These are phyloP conservation scores for Umbilicaria muhlenbergii DNA, from an alignment of 495 filamentous ascomycete species.

Conservation along the genomic window DNA sequence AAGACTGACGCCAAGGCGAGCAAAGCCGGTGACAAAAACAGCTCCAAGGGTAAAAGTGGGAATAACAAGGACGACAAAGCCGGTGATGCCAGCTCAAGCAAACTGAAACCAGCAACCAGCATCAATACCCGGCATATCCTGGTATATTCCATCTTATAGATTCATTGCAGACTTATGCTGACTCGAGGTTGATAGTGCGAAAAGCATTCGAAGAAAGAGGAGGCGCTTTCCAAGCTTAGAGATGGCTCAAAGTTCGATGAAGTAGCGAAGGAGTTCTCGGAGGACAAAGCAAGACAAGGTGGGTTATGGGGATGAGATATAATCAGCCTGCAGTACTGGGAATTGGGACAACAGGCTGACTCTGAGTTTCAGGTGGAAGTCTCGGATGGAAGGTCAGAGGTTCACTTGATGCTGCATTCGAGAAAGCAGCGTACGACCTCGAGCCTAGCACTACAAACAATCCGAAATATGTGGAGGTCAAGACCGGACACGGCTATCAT, in stretches of 20 bases:
- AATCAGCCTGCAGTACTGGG: not conserved
- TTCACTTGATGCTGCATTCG: conserved; percentile 56
- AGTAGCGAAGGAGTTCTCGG: conserved; percentile 72
- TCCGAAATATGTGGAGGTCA: conserved; percentile 65
- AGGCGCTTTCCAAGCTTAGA: conserved; percentile 62
- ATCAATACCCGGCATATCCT: conserved; percentile 87
- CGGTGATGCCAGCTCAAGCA: conserved; percentile 18
- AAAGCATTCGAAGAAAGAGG: conserved; percentile 79
- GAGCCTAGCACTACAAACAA: conserved; percentile 59
- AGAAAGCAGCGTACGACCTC: conserved; percentile 66
- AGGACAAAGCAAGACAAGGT: conserved; percentile 82
- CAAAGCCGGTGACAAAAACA: conserved; percentile 29
- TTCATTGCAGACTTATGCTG: not conserved
- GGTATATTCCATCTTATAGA: conserved; percentile 26
- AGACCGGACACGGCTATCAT: conserved; percentile 83
- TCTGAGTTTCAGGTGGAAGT: conserved; percentile 42
- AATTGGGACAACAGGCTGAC: not conserved
- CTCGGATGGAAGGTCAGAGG: conserved; percentile 77
- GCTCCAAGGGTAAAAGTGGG: conserved; percentile 32
- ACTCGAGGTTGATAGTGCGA: conserved; percentile 42
- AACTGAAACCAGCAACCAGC: conserved; percentile 56
- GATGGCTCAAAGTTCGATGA: conserved; percentile 74
- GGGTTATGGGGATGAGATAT: conserved; percentile 7
- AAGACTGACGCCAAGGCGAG: conserved; percentile 32
- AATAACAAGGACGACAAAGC: conserved; percentile 26